phyloP scores from a whole-genome alignment of 2,329 filamentous ascomycete genomes.

The Cordyceps tenuipes region DNA sequence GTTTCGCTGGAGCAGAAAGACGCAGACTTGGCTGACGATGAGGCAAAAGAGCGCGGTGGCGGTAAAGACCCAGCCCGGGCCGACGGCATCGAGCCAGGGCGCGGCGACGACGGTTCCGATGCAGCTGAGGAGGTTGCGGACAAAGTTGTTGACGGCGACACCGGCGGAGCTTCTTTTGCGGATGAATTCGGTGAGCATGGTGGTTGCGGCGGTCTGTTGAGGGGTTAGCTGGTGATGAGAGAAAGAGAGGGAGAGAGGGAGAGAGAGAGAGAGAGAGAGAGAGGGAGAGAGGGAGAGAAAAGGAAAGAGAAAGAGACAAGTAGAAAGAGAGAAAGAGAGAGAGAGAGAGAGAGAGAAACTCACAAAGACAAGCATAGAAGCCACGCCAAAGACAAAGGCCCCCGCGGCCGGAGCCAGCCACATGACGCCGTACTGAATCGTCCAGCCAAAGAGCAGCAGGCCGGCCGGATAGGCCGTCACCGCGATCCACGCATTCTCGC shows the following conservation, averaged over 20 bases:
- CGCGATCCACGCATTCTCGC: slow-evolving; percentile 73
- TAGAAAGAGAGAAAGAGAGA: too few relatives aligned
- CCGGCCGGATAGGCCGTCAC: slow-evolving; percentile 61
- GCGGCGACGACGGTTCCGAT: slow-evolving; percentile 61
- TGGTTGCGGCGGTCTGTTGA: slow-evolving; percentile 51
- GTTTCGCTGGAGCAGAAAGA: slow-evolving; percentile 9
- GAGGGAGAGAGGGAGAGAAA: too few relatives aligned
- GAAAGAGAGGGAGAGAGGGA: not conserved
- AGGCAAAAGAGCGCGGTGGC: slow-evolving; percentile 19
- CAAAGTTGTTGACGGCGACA: slow-evolving; percentile 74
- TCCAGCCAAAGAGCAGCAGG: slow-evolving; percentile 73
- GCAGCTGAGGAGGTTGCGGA: slow-evolving; percentile 70
- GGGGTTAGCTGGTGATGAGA: slow-evolving; percentile 10
- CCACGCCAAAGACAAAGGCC: slow-evolving; percentile 66
- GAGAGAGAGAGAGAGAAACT: slow-evolving; percentile 14
- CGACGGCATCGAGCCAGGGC: slow-evolving; percentile 62
- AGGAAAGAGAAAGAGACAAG: too few relatives aligned
- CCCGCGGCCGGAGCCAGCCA: slow-evolving; percentile 57
- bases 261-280: too few relatives aligned
- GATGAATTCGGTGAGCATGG: slow-evolving; percentile 82
- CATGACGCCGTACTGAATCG: slow-evolving; percentile 53
- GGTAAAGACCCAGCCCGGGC: slow-evolving; percentile 71
- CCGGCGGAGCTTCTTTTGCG: slow-evolving; percentile 61
- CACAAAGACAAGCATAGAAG: slow-evolving; percentile 68
- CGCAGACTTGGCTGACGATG: not conserved